Conservation (phyloP, 2,329 filamentous ascomycete genomes). For the Sclerotiophoma versabilis region DNA sequence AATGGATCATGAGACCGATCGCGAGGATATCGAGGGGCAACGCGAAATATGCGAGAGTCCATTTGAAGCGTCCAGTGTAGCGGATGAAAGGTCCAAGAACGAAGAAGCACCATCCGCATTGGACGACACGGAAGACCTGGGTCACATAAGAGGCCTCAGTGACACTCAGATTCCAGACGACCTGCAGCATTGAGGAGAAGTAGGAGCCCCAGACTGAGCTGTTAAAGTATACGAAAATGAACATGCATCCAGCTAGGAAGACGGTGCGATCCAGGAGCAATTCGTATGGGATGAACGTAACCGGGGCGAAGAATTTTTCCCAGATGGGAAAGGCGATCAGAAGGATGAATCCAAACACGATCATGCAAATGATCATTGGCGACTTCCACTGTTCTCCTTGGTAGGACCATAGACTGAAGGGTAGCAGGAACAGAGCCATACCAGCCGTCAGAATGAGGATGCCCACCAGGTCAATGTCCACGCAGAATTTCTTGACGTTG, state of each 20-base stretch:
- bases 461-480: constrained; percentile 70
- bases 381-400: constrained; percentile 41
- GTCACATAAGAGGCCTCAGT: constrained; percentile 43
- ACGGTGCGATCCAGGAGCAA: constrained; percentile 58
- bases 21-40: constrained; percentile 32
- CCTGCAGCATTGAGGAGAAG: constrained; percentile 49
- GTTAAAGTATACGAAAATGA: constrained; percentile 40
- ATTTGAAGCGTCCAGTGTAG: constrained; percentile 29
- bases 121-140: constrained; percentile 43
- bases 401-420: constrained; percentile 63
- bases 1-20: constrained; percentile 36
- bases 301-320: constrained; percentile 47
- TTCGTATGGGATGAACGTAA: constrained; percentile 52
- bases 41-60: constrained; percentile 21
- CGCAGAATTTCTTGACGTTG: constrained; percentile 59
- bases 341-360: constrained; percentile 44
- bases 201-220: constrained; percentile 45
- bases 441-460: constrained; percentile 66
- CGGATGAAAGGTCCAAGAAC: constrained; percentile 26
- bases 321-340: constrained; percentile 46
- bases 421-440: constrained; percentile 70
- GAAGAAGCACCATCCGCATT: constrained; percentile 29
- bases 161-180: constrained; percentile 43
- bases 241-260: constrained; percentile 58
- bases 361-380: constrained; percentile 47